Evolutionary conservation across 805 yeast species (phyloP).

Genomic region (Yamadazyma endophytica): DNA sequence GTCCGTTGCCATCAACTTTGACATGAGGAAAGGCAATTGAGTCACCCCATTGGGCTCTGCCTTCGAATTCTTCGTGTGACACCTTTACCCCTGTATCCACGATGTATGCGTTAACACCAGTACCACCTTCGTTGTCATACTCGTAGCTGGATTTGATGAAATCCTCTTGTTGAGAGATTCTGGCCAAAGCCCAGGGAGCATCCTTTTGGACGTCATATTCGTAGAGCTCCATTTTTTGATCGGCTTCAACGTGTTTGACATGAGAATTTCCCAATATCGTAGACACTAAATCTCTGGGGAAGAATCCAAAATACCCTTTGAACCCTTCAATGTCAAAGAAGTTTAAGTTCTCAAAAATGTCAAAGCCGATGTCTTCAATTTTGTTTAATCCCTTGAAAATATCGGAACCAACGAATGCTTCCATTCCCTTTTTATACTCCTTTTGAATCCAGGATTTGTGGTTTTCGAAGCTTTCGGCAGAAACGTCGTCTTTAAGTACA

Average conservation of each 20-base stretch:
- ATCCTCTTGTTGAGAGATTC: slow-evolving; percentile 30
- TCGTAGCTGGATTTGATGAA: slow-evolving; percentile 22
- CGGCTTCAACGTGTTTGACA: slow-evolving; percentile 39
- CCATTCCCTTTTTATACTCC: too few relatives aligned
- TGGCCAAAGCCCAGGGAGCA: slow-evolving; percentile 40
- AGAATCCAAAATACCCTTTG: slow-evolving; percentile 80
- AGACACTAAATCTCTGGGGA: slow-evolving; percentile 28
- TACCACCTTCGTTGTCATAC: slow-evolving; percentile 36
- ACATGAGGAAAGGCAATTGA: slow-evolving; percentile 32
- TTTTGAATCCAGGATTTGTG: slow-evolving; percentile 62
- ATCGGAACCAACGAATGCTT: slow-evolving; percentile 3
- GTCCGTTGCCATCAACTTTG: slow-evolving; percentile 68
- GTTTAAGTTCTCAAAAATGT: too few relatives aligned
- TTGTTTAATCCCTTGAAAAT: not conserved
- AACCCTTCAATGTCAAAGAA: slow-evolving; percentile 53
- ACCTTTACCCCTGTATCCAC: slow-evolving; percentile 79
- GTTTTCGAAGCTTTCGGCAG: slow-evolving; percentile 47
- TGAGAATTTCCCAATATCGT: slow-evolving; percentile 10
- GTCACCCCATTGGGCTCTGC: slow-evolving; percentile 54
- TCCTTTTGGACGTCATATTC: slow-evolving; percentile 34
- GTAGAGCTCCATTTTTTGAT: slow-evolving; percentile 28
- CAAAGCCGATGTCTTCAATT: not conserved
- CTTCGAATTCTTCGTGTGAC: slow-evolving; percentile 60
- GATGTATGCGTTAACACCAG: slow-evolving; percentile 66
- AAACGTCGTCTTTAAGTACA: slow-evolving; percentile 65